Evolutionary conservation across 805 yeast genomes (phyloP).

Genomic region (Zygotorulaspora sp.): DNA sequence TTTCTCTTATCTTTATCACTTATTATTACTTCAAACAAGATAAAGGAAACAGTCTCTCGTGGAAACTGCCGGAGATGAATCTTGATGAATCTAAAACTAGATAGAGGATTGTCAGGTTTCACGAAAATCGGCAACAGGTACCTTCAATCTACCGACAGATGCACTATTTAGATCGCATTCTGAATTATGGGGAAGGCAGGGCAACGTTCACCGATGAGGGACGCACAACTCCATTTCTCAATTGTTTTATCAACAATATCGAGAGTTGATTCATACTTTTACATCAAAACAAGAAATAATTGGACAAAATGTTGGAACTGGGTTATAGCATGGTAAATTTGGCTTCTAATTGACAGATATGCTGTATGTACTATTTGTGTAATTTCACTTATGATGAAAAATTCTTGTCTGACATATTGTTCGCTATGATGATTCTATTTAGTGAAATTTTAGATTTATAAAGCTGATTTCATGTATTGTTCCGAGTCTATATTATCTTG

Average conservation of each 20-base stretch:
- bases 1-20: constrained; percentile 1
- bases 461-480: too few relatives aligned
- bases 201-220: constrained; percentile 1
- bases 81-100: background rate
- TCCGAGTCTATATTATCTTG: too few relatives aligned
- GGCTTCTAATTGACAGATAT: too few relatives aligned
- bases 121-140: constrained; percentile 1
- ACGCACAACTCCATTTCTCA: background rate
- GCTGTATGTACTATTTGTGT: too few relatives aligned
- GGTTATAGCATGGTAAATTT: too few relatives aligned
- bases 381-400: too few relatives aligned
- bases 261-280: background rate
- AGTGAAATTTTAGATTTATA: too few relatives aligned
- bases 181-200: background rate
- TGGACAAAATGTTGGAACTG: too few relatives aligned
- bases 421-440: too few relatives aligned
- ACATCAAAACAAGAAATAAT: too few relatives aligned
- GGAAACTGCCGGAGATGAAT: background rate
- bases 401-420: too few relatives aligned
- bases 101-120: background rate
- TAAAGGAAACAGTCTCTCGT: background rate
- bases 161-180: background rate
- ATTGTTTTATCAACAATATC: background rate
- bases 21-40: background rate
- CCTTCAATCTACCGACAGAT: constrained; percentile 1